These are phyloP conservation scores for Brassica napus DNA, from an alignment of 345 rosid species.

Conservation along the genomic window Da-Ae NC_063442.1:43118501-43119000, in stretches of 20 bases:
- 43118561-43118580: not conserved
- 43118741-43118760: too few species aligned
- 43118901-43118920: not conserved
- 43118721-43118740: too few species aligned
- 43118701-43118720: too few species aligned
- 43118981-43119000: slow-evolving; percentile 37
- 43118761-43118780: not conserved
- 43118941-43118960: slow-evolving; percentile 14
- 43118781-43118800: not conserved
- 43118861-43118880: not conserved
- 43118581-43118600: not conserved
- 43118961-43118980: slow-evolving; percentile 23
- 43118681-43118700: too few species aligned
- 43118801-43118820: not conserved
- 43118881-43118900: not conserved
- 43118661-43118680: not conserved
- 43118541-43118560: not conserved
- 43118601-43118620: not conserved
- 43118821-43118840: not conserved
- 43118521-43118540: not conserved
- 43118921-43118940: slow-evolving; percentile 16
- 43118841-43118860: too few species aligned
- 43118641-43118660: not conserved
- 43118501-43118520: not conserved
- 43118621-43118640: not conserved